These are phyloP conservation scores for Boletus patriciae DNA, from an alignment of 768 basidiomycete genomes.

Conservation along the genomic window DNA sequence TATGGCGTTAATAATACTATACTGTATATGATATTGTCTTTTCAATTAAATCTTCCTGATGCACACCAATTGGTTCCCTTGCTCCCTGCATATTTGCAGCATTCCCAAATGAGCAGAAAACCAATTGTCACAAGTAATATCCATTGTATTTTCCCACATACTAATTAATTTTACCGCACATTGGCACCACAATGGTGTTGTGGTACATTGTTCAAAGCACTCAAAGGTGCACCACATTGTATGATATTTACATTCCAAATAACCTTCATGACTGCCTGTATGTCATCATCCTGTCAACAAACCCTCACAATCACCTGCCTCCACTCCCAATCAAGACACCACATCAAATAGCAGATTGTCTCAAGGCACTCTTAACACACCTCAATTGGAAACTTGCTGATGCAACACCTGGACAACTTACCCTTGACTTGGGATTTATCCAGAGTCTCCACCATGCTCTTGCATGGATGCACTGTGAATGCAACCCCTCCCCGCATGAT, in stretches of 20 bases:
- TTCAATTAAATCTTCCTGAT: no score
- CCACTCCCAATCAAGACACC: constrained; percentile 1
- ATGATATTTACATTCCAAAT: background rate
- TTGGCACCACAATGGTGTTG: background rate
- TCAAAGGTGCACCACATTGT: background rate
- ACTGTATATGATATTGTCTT: no score
- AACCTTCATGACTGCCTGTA: background rate
- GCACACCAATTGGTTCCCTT: constrained; percentile 30
- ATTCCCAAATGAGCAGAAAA: constrained; percentile 15
- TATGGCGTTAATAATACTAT: no score
- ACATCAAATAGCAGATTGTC: background rate
- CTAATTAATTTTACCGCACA: background rate
- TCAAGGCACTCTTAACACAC: background rate
- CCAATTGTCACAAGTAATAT: constrained; percentile 14
- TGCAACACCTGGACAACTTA: background rate
- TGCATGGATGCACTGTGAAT: no score
- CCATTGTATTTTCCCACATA: no score
- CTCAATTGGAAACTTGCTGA: constrained; percentile 3
- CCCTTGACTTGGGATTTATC: background rate
- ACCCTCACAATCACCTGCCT: background rate
- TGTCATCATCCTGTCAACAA: background rate
- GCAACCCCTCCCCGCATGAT: background rate
- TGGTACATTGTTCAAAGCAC: background rate
- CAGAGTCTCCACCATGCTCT: background rate
- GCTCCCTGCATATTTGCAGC: constrained; percentile 17